These are phyloP conservation scores for Cornus kousa DNA, from an alignment of 148 eudicot species.

Conservation along the genomic window DNA sequence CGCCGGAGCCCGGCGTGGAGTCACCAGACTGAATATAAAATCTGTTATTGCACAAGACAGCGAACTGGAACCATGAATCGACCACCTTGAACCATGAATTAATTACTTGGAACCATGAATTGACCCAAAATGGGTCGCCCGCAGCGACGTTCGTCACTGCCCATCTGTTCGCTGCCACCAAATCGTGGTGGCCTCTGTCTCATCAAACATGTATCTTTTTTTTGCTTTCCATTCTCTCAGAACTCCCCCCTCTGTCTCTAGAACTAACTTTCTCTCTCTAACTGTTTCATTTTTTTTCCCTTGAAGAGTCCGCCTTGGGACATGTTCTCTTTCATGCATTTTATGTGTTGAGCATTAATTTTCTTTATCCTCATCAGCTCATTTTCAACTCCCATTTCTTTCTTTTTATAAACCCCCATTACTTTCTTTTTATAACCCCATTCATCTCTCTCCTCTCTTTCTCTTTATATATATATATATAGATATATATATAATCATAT, in stretches of 20 bases:
- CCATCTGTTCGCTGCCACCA: too few relatives aligned
- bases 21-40: too few relatives aligned
- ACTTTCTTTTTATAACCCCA: background rate
- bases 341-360: conserved; percentile 48
- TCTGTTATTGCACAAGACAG: too few relatives aligned
- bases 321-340: conserved; percentile 35
- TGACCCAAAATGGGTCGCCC: too few relatives aligned
- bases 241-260: background rate
- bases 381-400: background rate
- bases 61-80: too few relatives aligned
- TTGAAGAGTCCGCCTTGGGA: conserved; percentile 44
- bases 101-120: too few relatives aligned
- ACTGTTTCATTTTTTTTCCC: background rate
- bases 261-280: background rate
- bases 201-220: background rate
- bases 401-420: too few relatives aligned
- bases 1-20: too few relatives aligned
- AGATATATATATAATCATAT: background rate
- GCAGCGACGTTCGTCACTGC: too few relatives aligned
- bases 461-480: too few relatives aligned
- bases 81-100: too few relatives aligned
- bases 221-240: background rate
- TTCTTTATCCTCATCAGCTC: conserved; percentile 13
- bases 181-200: background rate
- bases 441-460: background rate